A percentile compares a stretch with the other conserved stretches of the same genome.
Evolutionary conservation across 805 yeast species (phyloP).

Genomic region (Wickerhamiella azymoides): DNA sequence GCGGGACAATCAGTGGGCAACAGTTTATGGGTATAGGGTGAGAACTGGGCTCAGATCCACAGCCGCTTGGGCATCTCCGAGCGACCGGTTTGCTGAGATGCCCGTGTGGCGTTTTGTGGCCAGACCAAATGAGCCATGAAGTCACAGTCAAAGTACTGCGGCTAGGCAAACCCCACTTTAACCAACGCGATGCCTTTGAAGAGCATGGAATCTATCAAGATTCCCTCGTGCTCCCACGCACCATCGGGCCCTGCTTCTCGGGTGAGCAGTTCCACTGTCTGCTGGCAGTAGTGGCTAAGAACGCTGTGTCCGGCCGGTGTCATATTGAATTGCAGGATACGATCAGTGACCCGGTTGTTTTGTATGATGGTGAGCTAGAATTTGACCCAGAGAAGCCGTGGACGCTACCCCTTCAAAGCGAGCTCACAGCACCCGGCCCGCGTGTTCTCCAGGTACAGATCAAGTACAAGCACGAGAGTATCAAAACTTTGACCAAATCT

Average conservation of each 20-base stretch:
- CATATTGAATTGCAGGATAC: neutral
- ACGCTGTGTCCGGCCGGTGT: neutral
- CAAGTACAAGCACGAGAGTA: slow-evolving; percentile 13
- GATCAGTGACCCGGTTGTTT: neutral
- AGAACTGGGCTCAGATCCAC: no score
- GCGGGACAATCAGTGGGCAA: no score
- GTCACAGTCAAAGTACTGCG: slow-evolving; percentile 20
- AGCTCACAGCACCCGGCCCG: slow-evolving; percentile 20
- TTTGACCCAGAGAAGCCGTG: neutral
- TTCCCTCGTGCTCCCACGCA: slow-evolving; percentile 19
- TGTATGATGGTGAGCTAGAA: neutral
- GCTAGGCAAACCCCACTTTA: slow-evolving; percentile 21
- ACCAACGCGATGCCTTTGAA: slow-evolving; percentile 12
- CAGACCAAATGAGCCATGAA: slow-evolving; percentile 6
- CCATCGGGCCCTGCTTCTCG: slow-evolving; percentile 21
- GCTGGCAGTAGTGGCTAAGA: slow-evolving; percentile 10
- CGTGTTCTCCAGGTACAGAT: slow-evolving; percentile 19
- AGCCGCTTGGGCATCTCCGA: no score
- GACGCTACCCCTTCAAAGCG: slow-evolving; percentile 13
- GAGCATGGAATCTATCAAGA: slow-evolving; percentile 12
- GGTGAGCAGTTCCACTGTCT: slow-evolving; percentile 24
- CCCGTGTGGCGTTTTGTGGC: neutral
- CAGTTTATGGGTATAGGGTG: no score
- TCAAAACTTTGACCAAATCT: slow-evolving; percentile 17
- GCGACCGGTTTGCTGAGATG: no score